Evolutionary conservation across 805 yeast genomes (phyloP).

Genomic region (Yarrowia sp.): DNA sequence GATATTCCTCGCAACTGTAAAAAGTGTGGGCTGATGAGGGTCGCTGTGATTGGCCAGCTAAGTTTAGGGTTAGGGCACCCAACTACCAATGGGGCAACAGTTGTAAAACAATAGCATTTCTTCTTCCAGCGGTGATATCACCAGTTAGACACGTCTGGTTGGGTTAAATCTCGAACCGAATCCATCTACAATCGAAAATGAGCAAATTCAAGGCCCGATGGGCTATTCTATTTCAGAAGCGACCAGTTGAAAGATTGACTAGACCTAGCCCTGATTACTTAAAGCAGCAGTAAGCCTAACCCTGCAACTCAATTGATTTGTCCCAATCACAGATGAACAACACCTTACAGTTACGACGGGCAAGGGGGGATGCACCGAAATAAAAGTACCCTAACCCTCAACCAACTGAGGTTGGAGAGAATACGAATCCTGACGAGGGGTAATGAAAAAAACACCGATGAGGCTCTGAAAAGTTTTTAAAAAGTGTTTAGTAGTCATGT

Average conservation of each 20-base stretch:
- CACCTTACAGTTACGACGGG: neutral
- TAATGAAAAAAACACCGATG: neutral
- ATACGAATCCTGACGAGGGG: neutral
- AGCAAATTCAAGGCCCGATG: neutral
- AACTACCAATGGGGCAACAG: neutral
- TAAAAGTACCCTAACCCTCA: neutral
- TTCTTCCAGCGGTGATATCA: neutral
- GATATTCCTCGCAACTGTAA: constrained; percentile 23
- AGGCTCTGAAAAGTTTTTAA: too few species aligned
- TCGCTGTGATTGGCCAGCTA: constrained; percentile 7
- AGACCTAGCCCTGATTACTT: neutral
- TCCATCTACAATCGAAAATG: neutral
- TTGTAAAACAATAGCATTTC: neutral
- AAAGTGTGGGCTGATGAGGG: constrained; percentile 20
- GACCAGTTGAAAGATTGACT: neutral
- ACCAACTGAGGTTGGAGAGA: neutral
- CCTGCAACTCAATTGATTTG: neutral
- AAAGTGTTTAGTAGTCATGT: neutral
- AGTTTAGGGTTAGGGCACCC: constrained; percentile 7
- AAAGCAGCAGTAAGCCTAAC: neutral
- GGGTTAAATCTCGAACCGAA: neutral
- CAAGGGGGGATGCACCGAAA: neutral
- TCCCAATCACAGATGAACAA: neutral
- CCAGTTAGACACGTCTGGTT: too few species aligned
- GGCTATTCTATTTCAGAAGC: neutral